Conservation (phyloP, 768 basidiomycete species). For the Leccinellum rugosiceps region DNA sequence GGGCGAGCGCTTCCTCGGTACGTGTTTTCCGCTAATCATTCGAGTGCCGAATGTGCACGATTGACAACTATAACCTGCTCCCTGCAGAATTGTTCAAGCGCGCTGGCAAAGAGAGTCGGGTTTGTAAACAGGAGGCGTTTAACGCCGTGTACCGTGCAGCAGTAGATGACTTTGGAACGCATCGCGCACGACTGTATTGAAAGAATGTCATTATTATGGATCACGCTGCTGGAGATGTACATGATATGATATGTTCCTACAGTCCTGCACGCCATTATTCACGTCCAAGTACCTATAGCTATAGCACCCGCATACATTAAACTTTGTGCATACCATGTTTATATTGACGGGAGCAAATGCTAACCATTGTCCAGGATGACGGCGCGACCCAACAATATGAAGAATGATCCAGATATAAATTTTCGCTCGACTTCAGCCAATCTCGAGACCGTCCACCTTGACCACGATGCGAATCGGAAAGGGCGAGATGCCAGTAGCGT, state of each 20-base stretch:
- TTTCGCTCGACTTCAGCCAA: conserved; percentile 33
- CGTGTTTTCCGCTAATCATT: conserved; percentile 4
- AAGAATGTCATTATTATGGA: not conserved
- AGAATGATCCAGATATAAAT: not conserved
- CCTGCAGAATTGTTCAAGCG: conserved; percentile 55
- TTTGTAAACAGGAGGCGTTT: conserved; percentile 42
- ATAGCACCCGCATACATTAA: not conserved
- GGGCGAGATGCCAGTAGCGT: conserved; percentile 71
- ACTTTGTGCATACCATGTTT: not conserved
- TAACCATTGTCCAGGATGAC: not conserved
- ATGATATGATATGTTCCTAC: not conserved
- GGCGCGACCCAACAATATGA: not conserved
- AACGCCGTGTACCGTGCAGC: conserved; percentile 36
- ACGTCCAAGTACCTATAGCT: conserved; percentile 5
- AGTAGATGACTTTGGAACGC: conserved; percentile 16
- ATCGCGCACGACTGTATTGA: conserved; percentile 19
- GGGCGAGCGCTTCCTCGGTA: conserved; percentile 66
- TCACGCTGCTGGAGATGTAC: not conserved
- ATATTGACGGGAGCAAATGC: not conserved
- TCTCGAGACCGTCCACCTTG: conserved; percentile 63
- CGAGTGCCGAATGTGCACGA: not conserved
- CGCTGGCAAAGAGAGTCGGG: conserved; percentile 47
- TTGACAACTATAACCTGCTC: not conserved
- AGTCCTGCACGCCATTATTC: not conserved
- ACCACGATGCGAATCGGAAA: conserved; percentile 74